phyloP scores from a whole-genome alignment of 352 stramenopile genomes.

The Blastocystis sp. region DNA sequence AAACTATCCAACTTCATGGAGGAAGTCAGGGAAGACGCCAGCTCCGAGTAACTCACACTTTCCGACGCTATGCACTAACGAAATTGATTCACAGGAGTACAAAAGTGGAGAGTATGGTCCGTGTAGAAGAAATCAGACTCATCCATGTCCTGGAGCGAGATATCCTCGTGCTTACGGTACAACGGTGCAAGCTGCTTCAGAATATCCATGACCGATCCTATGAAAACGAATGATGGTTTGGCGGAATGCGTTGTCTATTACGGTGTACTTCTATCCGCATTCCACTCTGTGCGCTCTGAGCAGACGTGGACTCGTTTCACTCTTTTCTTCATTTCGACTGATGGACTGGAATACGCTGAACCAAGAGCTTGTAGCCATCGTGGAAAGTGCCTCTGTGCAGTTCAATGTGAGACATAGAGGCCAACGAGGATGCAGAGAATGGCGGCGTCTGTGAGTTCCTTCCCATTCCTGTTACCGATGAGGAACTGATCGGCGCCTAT shows the following conservation, averaged over 20 bases:
- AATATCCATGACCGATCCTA: constrained; percentile 2
- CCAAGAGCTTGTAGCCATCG: neutral
- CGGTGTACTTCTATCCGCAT: too few relatives aligned
- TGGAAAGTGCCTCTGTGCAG: neutral
- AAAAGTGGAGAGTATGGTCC: constrained; percentile 11
- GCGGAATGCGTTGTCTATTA: constrained; percentile 5
- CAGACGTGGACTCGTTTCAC: neutral
- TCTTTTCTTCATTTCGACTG: neutral
- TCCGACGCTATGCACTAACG: constrained; percentile 4
- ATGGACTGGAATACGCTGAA: constrained; percentile 46
- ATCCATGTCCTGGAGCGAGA: constrained; percentile 3
- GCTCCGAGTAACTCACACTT: neutral
- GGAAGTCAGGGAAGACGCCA: constrained; percentile 7
- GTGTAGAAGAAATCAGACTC: constrained; percentile 20
- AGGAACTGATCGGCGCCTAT: neutral
- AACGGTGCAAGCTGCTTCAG: constrained; percentile 35
- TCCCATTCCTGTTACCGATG: neutral
- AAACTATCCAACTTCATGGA: constrained; percentile 38
- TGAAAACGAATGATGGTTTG: neutral
- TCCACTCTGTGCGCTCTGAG: neutral
- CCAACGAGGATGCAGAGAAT: neutral
- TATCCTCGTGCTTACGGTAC: constrained; percentile 15
- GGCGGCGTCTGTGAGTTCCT: neutral
- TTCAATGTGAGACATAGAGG: neutral
- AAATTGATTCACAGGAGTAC: neutral